Evolutionary conservation across 768 basidiomycete genomes (phyloP), one percentile per base, ranked within the genome.

Genomic region (Termitomyces sp.): DNA sequence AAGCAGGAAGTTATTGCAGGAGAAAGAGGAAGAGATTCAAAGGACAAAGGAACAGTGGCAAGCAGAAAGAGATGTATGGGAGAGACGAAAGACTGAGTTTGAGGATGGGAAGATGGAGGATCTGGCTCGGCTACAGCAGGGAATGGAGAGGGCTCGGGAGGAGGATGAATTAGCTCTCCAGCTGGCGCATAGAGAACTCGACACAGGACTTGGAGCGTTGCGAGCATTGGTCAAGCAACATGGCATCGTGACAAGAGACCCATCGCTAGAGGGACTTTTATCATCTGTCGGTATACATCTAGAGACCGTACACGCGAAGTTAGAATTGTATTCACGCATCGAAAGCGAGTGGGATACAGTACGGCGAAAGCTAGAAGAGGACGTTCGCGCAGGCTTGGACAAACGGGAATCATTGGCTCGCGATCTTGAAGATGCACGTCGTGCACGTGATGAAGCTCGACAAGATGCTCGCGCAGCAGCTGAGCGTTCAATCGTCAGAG

Each of bases 401-500:
- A 78, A 76, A 57, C 73, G 76, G 5, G 81, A 82, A 58, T 60
- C 70, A 6, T 61, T 85, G 43, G 69, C 69, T 50, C 70, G 71
- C 53, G 83, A 86, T 57, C 64, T 88, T 38, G 86, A 86, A 56
- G 75, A 77, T 6, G 75, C 75, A 9, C 71, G 78, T 45, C 71
- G 67, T 30, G 83, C 84, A 58, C 68, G 79, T 35, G 85, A 87
- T 52, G 71, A 76, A 3, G 77, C 75, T 23, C 71, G 72, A 53
- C 72, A 68, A 59, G 76, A 81, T 50, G 65, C 72, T 10, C 68
- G 74, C 40, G 59, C 66, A 53, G 43, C 46, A 50, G 26, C 45
- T 2, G 57, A 59, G 9, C 57, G 43, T 33, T 35, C 53, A 9
- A 46, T 3, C 9, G 38, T 52, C n/a, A 56, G 53, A 52, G 60